Evolutionary conservation across 1,284 basidiomycete genomes (phyloP), one percentile per base, ranked within the genome.

Genomic region (Hymenochaete sp.): DNA sequence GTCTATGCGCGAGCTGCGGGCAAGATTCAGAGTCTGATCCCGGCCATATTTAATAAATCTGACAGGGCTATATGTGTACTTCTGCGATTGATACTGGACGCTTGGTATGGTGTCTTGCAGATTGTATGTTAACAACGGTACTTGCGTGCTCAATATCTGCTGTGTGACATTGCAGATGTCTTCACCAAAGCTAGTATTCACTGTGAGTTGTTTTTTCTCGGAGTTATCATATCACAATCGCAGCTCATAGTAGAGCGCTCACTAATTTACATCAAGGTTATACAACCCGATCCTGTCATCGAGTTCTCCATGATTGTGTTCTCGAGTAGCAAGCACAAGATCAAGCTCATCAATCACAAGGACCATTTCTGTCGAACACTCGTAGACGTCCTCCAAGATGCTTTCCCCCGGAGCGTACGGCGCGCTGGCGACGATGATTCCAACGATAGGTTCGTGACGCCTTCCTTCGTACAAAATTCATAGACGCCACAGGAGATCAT

Each of bases 231-330:
- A n/a, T n/a, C n/a, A n/a, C n/a, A n/a, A n/a, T n/a, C n/a, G n/a
- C n/a, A n/a, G n/a, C n/a, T n/a, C n/a, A n/a, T n/a, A n/a, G n/a
- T n/a, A n/a, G n/a, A n/a, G n/a, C n/a, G n/a, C n/a, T n/a, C n/a
- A n/a, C n/a, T n/a, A n/a, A n/a, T n/a, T n/a, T n/a, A n/a, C n/a
- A n/a, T n/a, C n/a, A n/a, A 8, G 52, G 67, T 72, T 26, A 64
- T 64, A 9, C 57, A 61, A 19, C 63, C 68, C 7, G 77, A 80
- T 51, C 48, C 49, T n/a, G 57, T 62, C 7, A 65, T 72, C 0
- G 62, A 70, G 38, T 79, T 83, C 58, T 82, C 85, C 55, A 59
- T 79, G 13, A 74, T 75, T 19, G 72, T 70, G 55, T 69, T 84
- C 55, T 77, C 76, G 22, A 66, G 68, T 37, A 66, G 70, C 6